Base-by-base conservation (phyloP, 2,329 filamentous ascomycete species). In the Talaromyces sp. region DNA sequence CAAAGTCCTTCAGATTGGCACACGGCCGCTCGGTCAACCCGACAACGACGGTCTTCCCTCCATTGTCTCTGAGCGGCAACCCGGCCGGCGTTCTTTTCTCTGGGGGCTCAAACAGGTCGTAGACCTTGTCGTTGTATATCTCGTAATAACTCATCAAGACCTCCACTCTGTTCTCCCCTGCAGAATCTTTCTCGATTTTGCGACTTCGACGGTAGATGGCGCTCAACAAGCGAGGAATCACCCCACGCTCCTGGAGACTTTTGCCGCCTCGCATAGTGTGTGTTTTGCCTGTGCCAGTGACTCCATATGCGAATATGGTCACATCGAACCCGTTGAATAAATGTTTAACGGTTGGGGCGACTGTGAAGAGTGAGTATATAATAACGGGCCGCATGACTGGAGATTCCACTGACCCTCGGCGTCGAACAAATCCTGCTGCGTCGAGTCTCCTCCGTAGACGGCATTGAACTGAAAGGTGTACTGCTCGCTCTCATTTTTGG, bases 121-220 rank as follows among this genome's bases (percentile, higher is more conserved):
- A 96, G 22, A 96, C 92, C 73, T 93, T 93, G 79, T 97, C 93
- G 74, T 96, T 96, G 78, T 97, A 97, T 67, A 97, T 96, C 74
- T 97, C 93, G 78, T 96, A 96, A 78, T 97, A 97, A 30, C 91
- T 93, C 70, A 97, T 83, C 13, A 86, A 82, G 17, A 96, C 91
- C 9, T 85, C 80, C 25, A 96, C 90, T 1, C 80, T 82, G 0
- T 88, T 93, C 57, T 86, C 80, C 11, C 88, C 90, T 4, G 82
- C 81, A 2, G 87, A 84, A 70, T 96, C 92, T 75, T 93, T 95
- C 66, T 86, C 84, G 19, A 95, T 88, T 80, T 96, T 96, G 76
- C 92, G 90, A 65, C 89, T 88, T 63, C 91, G 84, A 55, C 93
- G 85, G 73, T 93, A 98, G 62, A 98, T 90, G 67, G 85, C 86